Base-by-base conservation (phyloP, 768 basidiomycete genomes). In the Lactifluus piperatus region DNA sequence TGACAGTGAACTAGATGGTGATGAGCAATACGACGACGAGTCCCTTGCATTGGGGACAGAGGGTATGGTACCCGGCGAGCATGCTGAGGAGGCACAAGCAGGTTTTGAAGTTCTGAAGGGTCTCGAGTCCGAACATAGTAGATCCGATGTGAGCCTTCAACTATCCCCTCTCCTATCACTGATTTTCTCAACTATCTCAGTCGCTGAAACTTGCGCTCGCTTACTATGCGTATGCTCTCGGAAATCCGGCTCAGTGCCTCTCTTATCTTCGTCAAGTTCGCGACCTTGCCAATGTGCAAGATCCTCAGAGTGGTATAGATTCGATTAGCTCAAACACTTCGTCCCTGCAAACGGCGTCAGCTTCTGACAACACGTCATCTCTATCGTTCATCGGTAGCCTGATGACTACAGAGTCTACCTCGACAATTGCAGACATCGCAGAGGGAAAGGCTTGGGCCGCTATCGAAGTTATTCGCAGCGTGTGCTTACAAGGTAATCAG, bases 211-310 rank as follows among this genome's bases (percentile, higher is more conserved):
- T 90, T 57, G 78, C 81, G 0, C 74, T 90, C 50, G 90, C 89
- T 2, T 91, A 91, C 70, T 87, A 88, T 66, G 83, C 85, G 4
- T 91, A 89, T 70, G 89, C 91, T 0, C 70, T 91, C 7, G 82
- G 84, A 27, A 76, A 79, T 26, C 84, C 84, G 18, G 70, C 75
- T 2, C 79, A 82, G 56, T 91, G 88, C 58, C 72, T 94, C 14
- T 64, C 72, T 3, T 75, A 86, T 64, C 75, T 91, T 3, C 68
- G 70, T 22, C 75, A 78, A 64, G 79, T 88, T 6, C 77, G 80
- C 10, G 76, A 81, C 51, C 70, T 86, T 27, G 59, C 76, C 13
- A 79, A 83, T 62, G 71, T 79, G n/a, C 77, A 79, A 62, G 75
- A 73, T 51, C 81, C 82, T 60, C 75, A 82, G 24, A 81, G 81